Evolutionary conservation across 306 rosid species (phyloP).

Genomic region (Senna tora): DNA sequence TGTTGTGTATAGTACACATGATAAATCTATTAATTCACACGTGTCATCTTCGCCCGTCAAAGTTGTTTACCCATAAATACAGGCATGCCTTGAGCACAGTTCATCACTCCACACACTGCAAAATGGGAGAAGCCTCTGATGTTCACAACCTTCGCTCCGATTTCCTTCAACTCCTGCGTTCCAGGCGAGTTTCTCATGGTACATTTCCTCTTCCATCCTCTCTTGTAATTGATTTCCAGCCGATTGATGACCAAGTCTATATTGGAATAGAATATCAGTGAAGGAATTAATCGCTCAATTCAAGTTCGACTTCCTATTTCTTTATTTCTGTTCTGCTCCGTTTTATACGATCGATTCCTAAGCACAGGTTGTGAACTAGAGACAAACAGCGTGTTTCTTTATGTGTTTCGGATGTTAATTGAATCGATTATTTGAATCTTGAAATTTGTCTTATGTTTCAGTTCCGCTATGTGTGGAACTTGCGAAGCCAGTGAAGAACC

Average conservation of each 20-base stretch:
- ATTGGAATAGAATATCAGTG: not conserved
- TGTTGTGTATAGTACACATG: constrained; percentile 39
- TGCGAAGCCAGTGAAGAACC: constrained; percentile 57
- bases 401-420: not conserved
- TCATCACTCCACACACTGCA: not conserved
- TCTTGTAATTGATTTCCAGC: not conserved
- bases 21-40: constrained; percentile 27
- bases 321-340: not conserved
- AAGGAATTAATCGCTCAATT: not conserved
- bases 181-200: constrained; percentile 61
- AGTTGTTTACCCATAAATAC: constrained; percentile 18
- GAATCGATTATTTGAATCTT: not conserved
- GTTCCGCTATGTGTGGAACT: constrained; percentile 60
- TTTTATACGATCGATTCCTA: not conserved
- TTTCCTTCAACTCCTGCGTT: constrained; percentile 53
- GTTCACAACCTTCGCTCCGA: constrained; percentile 57
- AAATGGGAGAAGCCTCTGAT: constrained; percentile 50
- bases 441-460: constrained; percentile 39
- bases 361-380: not conserved
- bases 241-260: not conserved
- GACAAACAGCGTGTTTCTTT: not conserved
- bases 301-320: not conserved
- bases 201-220: not conserved
- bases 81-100: not conserved
- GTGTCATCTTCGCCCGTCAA: constrained; percentile 44